Base-by-base conservation (phyloP, 2,329 filamentous ascomycete genomes). In the Sarocladiaceae sp. region DNA sequence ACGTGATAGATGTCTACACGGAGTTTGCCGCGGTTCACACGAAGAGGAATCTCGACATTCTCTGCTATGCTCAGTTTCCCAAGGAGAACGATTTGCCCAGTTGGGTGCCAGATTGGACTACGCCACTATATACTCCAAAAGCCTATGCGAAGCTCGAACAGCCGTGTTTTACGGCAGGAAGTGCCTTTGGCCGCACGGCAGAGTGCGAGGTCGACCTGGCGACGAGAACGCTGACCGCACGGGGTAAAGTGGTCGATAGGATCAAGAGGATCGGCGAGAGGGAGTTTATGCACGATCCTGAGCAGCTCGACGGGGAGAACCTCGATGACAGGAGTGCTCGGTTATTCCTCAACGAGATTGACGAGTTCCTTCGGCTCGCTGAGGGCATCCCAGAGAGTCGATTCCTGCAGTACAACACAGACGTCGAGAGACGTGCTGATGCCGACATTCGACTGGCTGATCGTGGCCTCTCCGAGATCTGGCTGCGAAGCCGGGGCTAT, bases 71-170 rank as follows among this genome's bases (percentile, higher is more conserved):
- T 5, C 66, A 68, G 53, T 56, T 57, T 5, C 60, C 61, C 2
- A 63, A 62, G 18, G 53, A 57, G 1, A 12, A 36, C 1, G 53
- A 50, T 2, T 22, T 68, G 17, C 66, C 66, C 2, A 66, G 65
- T 2, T 69, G 66, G 66, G 64, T 63, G 3, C 64, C 66, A 6
- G 66, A 69, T 53, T 68, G 66, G 66, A 58, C 62, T 1, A 62
- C 62, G 61, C 25, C 57, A n/a, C 54, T 69, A 15, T 36, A 23
- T 3, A 52, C 60, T 6, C 64, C 66, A 1, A 44, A 57, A 5
- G 57, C 60, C 1, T 67, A 67, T 39, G n/a, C 52, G 3, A 51
- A 48, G 1, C 26, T 64, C 35, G 52, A 55, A 36, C 22, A 60
- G 13, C 56, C 64, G 5, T 47, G 52, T 0, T 64, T 62, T 31